Conservation (phyloP, 169 alveolate genomes). For the Fabrea salina region DNA sequence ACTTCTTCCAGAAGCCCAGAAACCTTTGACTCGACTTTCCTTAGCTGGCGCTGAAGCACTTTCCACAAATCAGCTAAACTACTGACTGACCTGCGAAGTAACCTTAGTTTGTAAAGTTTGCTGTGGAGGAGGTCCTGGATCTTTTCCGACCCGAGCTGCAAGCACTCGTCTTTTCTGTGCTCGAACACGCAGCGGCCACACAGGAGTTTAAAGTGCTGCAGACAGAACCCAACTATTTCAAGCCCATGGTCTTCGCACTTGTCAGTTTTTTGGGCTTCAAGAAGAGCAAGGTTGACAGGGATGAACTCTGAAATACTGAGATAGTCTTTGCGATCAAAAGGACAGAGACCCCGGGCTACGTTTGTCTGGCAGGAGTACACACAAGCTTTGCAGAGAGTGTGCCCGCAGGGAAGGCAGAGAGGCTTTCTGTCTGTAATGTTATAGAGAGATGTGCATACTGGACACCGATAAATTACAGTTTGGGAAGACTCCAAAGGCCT, state of each 20-base stretch:
- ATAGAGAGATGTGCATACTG: not conserved
- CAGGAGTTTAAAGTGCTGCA: not conserved
- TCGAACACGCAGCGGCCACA: not conserved
- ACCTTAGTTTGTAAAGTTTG: not conserved
- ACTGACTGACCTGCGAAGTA: no score
- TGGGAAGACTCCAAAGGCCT: no score
- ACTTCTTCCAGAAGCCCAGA: no score
- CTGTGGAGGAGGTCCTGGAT: not conserved
- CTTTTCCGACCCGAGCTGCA: not conserved
- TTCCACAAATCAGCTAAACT: no score
- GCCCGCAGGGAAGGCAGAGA: constrained; percentile 19
- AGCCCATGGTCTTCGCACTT: not conserved
- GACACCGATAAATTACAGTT: no score
- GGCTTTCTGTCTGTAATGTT: not conserved
- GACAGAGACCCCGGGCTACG: not conserved
- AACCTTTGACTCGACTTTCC: no score
- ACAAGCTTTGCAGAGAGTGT: constrained; percentile 14
- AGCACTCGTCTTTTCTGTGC: not conserved
- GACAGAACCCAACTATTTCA: not conserved
- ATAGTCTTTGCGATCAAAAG: not conserved
- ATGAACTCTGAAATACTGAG: not conserved
- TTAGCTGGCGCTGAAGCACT: no score
- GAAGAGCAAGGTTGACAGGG: not conserved
- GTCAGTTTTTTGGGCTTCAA: not conserved
- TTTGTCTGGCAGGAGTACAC: not conserved